Percentiles rank a stretch among this genome's conserved stretches.
Conservation (phyloP, 2,329 filamentous ascomycete species). For the Bisporella sp. region DNA sequence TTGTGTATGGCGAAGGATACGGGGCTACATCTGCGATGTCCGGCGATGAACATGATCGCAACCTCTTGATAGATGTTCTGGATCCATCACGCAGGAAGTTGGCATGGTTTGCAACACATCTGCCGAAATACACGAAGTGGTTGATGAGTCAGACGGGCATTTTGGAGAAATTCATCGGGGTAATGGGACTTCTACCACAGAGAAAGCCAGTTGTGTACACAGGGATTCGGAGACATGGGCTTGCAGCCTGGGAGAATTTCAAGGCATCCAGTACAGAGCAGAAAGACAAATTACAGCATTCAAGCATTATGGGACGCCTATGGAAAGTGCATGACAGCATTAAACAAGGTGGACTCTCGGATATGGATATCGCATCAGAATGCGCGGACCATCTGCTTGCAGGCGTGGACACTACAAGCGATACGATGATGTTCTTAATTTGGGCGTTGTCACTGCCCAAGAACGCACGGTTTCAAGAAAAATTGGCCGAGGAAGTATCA, state of each 20-base stretch:
- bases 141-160: constrained; percentile 36
- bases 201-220: constrained; percentile 42
- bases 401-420: constrained; percentile 46
- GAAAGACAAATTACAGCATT: constrained; percentile 10
- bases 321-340: constrained; percentile 28
- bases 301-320: constrained; percentile 32
- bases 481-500: constrained; percentile 36
- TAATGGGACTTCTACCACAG: constrained; percentile 38
- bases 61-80: constrained; percentile 40
- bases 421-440: constrained; percentile 43
- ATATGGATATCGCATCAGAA: constrained; percentile 44
- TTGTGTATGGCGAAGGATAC: constrained; percentile 37
- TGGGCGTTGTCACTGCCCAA: constrained; percentile 41
- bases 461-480: constrained; percentile 36
- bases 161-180: too few species aligned
- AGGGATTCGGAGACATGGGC: constrained; percentile 39
- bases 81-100: constrained; percentile 38
- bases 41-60: constrained; percentile 31
- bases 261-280: neutral
- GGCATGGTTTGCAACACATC: constrained; percentile 43
- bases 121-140: constrained; percentile 39
- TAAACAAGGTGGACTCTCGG: constrained; percentile 26
- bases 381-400: constrained; percentile 46
- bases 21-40: constrained; percentile 37
- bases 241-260: constrained; percentile 21